Percentiles rank a stretch among this genome's conserved stretches.
phyloP scores from a whole-genome alignment of 192 early-diverging fungal genomes.

The Gamsiella multidivaricata region DNA sequence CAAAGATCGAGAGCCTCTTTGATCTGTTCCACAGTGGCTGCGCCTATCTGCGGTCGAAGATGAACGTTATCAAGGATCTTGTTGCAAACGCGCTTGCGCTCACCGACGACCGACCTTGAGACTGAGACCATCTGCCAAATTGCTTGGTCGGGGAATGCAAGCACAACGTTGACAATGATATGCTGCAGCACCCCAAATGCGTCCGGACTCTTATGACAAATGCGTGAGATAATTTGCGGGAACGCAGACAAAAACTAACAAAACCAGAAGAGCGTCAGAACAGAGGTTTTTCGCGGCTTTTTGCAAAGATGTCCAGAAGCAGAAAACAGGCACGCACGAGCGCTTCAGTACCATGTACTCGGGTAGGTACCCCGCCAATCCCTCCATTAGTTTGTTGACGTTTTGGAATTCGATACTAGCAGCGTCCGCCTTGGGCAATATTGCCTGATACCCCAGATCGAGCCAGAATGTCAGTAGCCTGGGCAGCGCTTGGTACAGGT shows the following conservation, averaged over 20 bases:
- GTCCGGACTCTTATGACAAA: conserved; percentile 76
- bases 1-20: conserved; percentile 83
- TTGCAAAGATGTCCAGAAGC: conserved; percentile 10
- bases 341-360: conserved; percentile 46
- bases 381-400: conserved; percentile 30
- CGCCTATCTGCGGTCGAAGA: conserved; percentile 17
- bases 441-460: conserved; percentile 64
- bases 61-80: conserved; percentile 76
- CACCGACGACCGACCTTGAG: conserved; percentile 70
- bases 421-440: conserved; percentile 9
- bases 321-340: neutral
- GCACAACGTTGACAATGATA: conserved; percentile 76
- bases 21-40: conserved; percentile 68
- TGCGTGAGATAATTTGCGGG: conserved; percentile 88
- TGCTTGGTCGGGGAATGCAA: conserved; percentile 83
- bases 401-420: conserved; percentile 16
- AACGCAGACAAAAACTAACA: conserved; percentile 78
- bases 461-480: conserved; percentile 89
- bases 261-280: too few relatives aligned
- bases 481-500: conserved; percentile 88
- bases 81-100: conserved; percentile 70
- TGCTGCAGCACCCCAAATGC: conserved; percentile 75
- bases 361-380: conserved; percentile 33
- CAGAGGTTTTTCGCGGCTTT: neutral
- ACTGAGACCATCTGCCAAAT: conserved; percentile 90